These are phyloP conservation scores for Cladosporium phlei DNA, from an alignment of 2,329 filamentous ascomycete species.

Conservation along the genomic window DNA sequence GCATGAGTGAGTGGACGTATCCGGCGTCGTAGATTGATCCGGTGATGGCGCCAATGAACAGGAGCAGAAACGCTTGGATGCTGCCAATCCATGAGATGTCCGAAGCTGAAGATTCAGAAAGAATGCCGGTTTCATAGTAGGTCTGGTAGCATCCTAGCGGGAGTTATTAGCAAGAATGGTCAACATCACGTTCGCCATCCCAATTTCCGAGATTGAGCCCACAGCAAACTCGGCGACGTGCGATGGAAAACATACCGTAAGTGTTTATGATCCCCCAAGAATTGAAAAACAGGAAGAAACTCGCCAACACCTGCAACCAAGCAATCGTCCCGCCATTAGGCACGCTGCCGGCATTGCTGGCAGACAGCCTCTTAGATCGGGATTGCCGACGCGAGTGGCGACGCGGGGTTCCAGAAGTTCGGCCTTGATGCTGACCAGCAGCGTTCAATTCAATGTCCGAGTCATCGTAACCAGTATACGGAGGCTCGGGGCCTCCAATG, in stretches of 20 bases:
- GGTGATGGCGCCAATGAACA: conserved; percentile 42
- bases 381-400: too few relatives aligned
- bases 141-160: conserved; percentile 36
- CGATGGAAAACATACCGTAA: conserved; percentile 34
- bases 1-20: conserved; percentile 41
- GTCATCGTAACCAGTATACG: conserved; percentile 14
- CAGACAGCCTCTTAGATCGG: conserved; percentile 31
- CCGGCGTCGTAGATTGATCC: conserved; percentile 49
- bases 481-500: conserved; percentile 16
- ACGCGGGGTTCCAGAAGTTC: conserved; percentile 16
- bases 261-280: conserved; percentile 46
- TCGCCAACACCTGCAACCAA: conserved; percentile 46
- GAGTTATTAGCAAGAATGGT: conserved; percentile 34
- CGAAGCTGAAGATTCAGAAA: conserved; percentile 37
- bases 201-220: too few relatives aligned
- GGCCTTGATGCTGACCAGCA: too few relatives aligned
- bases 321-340: conserved; percentile 45
- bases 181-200: too few relatives aligned
- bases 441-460: neutral
- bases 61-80: conserved; percentile 45
- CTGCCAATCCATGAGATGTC: conserved; percentile 47
- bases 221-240: neutral
- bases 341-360: conserved; percentile 40
- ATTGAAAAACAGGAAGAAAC: conserved; percentile 48
- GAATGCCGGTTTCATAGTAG: conserved; percentile 42